Base-by-base conservation (phyloP, 345 rosid genomes). In the Hypericum androsaemum region DNA sequence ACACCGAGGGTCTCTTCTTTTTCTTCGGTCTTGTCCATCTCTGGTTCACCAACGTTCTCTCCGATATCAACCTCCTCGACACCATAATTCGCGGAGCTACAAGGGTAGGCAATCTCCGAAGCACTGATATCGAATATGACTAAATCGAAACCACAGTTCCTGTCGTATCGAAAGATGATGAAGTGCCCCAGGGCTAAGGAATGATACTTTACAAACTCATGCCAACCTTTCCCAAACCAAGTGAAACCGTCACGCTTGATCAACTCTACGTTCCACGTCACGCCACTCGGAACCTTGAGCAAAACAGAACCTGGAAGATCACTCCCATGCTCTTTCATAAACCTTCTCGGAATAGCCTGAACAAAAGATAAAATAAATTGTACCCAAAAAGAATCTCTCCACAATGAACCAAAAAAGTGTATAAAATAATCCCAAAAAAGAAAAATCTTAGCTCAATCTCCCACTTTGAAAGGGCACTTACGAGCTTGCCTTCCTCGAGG, bases 211-310 rank as follows among this genome's bases (percentile, higher is more conserved):
- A 46, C 17, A 11, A 62, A 62, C 10, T 62, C 65, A 38, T 47
- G 58, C 59, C 65, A 54, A 8, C 59, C 54, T 8, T 54, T 54
- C 3, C 28, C 3, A 3, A 62, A 46, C 54, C 65, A 53, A n/a
- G 45, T 41, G 28, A 16, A 39, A 6, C 12, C 65, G 28, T 13
- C 7, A 39, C 47, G 5, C 12, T 39, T 46, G 3, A 9, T 0
- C 4, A 53, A 8, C 28, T 40, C 53, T 13, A 63, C 22, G 3
- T 14, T 6, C 50, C 67, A 63, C 10, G 7, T 38, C 12, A 10
- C 39, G 36, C 56, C 66, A 35, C 60, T 17, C 2, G 56, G 61
- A 2, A 55, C 61, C 37, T 48, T 49, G 16, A 63, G 41, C 1
- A 7, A 0, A 6, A 42, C 43, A 4, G 39, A 4, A 22, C 11